Evolutionary conservation across 495 filamentous ascomycete genomes (phyloP).

Genomic region (Penicillium angulare): DNA sequence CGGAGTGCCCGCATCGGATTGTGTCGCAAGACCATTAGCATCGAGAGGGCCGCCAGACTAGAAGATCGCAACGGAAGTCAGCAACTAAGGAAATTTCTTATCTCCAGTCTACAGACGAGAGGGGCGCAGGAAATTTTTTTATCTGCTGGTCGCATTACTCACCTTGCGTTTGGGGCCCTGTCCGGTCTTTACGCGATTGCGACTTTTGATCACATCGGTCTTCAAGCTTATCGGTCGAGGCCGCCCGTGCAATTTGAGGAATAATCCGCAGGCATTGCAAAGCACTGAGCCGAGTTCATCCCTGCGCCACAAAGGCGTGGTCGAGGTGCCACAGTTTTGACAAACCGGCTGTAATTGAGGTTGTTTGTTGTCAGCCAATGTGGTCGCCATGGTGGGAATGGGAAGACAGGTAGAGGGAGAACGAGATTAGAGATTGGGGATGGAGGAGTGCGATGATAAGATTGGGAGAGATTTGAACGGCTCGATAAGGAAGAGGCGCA

Average conservation of each 20-base stretch:
- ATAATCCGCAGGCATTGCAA: slow-evolving; percentile 97
- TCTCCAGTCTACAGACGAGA: slow-evolving; percentile 7
- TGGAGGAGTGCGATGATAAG: slow-evolving; percentile 48
- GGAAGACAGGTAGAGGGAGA: slow-evolving; percentile 17
- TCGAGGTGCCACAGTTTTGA: slow-evolving; percentile 94
- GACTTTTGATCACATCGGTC: slow-evolving; percentile 99
- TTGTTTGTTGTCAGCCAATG: slow-evolving; percentile 55
- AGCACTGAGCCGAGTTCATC: slow-evolving; percentile 97
- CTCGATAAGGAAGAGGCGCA: slow-evolving; percentile 42
- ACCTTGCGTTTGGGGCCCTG: slow-evolving; percentile 90
- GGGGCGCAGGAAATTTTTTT: slow-evolving; percentile 1
- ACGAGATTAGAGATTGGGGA: slow-evolving; percentile 12
- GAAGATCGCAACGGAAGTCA: slow-evolving; percentile 23
- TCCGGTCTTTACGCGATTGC: slow-evolving; percentile 94
- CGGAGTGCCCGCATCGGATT: slow-evolving; percentile 57
- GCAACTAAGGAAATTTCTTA: slow-evolving; percentile 27
- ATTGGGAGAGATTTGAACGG: slow-evolving; percentile 49
- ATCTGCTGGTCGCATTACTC: slow-evolving; percentile 29
- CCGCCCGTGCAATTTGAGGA: slow-evolving; percentile 92
- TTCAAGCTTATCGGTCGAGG: slow-evolving; percentile 94
- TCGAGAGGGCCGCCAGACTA: slow-evolving; percentile 53
- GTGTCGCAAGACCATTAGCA: slow-evolving; percentile 54
- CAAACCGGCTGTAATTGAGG: slow-evolving; percentile 84
- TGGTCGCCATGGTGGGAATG: slow-evolving; percentile 52
- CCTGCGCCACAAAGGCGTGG: slow-evolving; percentile 93